A percentile compares a stretch with the other conserved stretches of the same genome.
Evolutionary conservation across 2,329 filamentous ascomycete genomes (phyloP).

Genomic region (Ophiostoma australiae): DNA sequence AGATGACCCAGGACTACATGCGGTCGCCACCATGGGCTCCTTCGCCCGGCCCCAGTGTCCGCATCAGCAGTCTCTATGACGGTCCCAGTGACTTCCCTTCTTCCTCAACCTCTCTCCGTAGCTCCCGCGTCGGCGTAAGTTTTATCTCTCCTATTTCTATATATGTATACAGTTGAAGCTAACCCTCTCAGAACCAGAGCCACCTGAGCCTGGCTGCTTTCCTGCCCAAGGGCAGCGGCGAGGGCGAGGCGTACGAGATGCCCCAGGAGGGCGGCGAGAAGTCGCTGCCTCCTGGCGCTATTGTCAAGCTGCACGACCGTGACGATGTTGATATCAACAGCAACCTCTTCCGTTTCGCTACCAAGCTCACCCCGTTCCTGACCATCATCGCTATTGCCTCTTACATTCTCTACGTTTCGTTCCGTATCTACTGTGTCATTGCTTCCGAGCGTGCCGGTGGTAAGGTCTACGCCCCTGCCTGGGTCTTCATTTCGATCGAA

Average conservation of each 20-base stretch:
- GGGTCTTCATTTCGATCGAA: slow-evolving; percentile 50
- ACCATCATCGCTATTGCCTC: slow-evolving; percentile 39
- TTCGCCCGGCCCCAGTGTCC: slow-evolving; percentile 24
- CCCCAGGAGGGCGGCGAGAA: slow-evolving; percentile 33
- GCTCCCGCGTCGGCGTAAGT: slow-evolving; percentile 26
- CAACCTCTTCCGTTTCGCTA: slow-evolving; percentile 40
- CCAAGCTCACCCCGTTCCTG: slow-evolving; percentile 37
- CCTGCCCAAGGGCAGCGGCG: slow-evolving; percentile 31
- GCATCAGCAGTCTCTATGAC: slow-evolving; percentile 26
- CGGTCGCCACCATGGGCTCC: slow-evolving; percentile 24
- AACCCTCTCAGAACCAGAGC: slow-evolving; percentile 35
- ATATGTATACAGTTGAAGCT: not conserved
- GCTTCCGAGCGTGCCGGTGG: slow-evolving; percentile 42
- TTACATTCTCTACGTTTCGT: slow-evolving; percentile 44
- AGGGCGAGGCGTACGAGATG: slow-evolving; percentile 25
- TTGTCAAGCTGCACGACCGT: slow-evolving; percentile 41
- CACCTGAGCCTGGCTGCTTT: slow-evolving; percentile 41
- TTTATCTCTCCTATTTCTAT: not conserved
- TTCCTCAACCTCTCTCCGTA: slow-evolving; percentile 24
- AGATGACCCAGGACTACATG: slow-evolving; percentile 23
- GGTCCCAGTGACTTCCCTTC: slow-evolving; percentile 24
- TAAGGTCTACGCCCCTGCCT: slow-evolving; percentile 40
- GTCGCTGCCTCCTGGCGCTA: slow-evolving; percentile 34
- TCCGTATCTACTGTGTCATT: slow-evolving; percentile 50
- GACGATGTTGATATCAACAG: slow-evolving; percentile 42